Evolutionary conservation across 441 rosid species (phyloP).

Genomic region (Dalechampia spathulata): DNA sequence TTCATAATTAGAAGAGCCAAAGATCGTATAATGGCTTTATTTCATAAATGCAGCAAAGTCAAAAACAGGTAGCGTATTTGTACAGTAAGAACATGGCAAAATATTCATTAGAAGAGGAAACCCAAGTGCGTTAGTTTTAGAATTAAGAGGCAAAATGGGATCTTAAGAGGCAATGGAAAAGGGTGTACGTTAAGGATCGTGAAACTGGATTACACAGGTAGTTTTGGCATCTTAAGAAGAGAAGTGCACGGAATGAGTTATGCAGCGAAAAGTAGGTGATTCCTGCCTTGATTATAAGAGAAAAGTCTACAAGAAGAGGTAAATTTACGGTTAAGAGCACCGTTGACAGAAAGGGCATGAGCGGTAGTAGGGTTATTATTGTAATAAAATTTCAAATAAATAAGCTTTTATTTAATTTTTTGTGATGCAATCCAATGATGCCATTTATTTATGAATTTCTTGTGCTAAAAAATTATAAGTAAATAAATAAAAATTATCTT

Average conservation of each 20-base stretch:
- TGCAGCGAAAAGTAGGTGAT: slow-evolving; percentile 27
- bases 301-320: neutral
- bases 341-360: too few relatives aligned
- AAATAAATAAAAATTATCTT: too few relatives aligned
- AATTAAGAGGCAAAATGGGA: slow-evolving; percentile 26
- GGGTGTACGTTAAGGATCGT: slow-evolving; percentile 55
- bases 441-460: too few relatives aligned
- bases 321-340: neutral
- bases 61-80: slow-evolving; percentile 1
- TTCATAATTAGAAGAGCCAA: slow-evolving; percentile 35
- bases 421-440: too few relatives aligned
- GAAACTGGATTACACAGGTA: slow-evolving; percentile 18
- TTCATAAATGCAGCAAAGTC: slow-evolving; percentile 20
- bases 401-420: too few relatives aligned
- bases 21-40: slow-evolving; percentile 10
- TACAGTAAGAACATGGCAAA: slow-evolving; percentile 11
- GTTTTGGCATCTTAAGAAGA: slow-evolving; percentile 27
- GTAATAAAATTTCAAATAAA: too few relatives aligned
- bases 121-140: slow-evolving; percentile 5
- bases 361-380: neutral
- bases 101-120: slow-evolving; percentile 11
- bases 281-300: neutral
- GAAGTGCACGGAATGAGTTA: slow-evolving; percentile 12
- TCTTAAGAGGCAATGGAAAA: slow-evolving; percentile 28
- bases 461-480: too few relatives aligned